Evolutionary conservation across 2,329 filamentous ascomycete genomes (phyloP).

Genomic region (Exophiala aquamarina): DNA sequence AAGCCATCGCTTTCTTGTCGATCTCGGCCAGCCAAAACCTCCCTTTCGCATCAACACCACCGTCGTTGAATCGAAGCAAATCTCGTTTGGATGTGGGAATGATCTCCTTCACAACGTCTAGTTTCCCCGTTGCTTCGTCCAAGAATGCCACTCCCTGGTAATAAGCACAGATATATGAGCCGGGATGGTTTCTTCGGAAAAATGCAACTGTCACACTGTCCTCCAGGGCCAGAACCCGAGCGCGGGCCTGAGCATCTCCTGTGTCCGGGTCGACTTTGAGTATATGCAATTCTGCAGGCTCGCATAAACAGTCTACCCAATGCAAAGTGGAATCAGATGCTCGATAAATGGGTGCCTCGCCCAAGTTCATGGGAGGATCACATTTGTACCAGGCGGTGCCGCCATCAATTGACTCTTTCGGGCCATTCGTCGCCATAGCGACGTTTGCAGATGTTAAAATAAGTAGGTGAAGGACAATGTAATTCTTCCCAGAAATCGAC

Average conservation of each 20-base stretch:
- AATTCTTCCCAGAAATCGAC: too few relatives aligned
- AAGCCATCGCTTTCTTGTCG: constrained; percentile 36
- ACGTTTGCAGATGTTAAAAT: too few relatives aligned
- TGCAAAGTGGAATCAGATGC: constrained; percentile 34
- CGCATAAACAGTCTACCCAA: constrained; percentile 35
- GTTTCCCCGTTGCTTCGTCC: constrained; percentile 37
- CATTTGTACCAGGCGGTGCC: too few relatives aligned
- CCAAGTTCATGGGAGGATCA: constrained; percentile 13
- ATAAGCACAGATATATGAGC: constrained; percentile 42
- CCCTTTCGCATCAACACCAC: constrained; percentile 36
- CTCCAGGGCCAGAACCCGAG: constrained; percentile 32
- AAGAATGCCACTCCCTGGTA: constrained; percentile 39
- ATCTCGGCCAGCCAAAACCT: constrained; percentile 40
- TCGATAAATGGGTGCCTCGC: constrained; percentile 35
- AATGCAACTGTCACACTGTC: constrained; percentile 39
- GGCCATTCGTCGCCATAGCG: too few relatives aligned
- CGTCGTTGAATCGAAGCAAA: constrained; percentile 38
- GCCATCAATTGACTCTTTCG: too few relatives aligned
- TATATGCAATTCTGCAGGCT: constrained; percentile 36
- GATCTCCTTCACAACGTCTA: constrained; percentile 39
- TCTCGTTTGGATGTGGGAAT: constrained; percentile 33
- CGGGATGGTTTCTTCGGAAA: constrained; percentile 35
- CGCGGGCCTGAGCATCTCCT: constrained; percentile 29
- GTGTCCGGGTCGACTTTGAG: constrained; percentile 35
- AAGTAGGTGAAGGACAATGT: too few relatives aligned